These are phyloP conservation scores for Glycine soja DNA, from an alignment of 306 rosid genomes.

Conservation along the genomic window DNA sequence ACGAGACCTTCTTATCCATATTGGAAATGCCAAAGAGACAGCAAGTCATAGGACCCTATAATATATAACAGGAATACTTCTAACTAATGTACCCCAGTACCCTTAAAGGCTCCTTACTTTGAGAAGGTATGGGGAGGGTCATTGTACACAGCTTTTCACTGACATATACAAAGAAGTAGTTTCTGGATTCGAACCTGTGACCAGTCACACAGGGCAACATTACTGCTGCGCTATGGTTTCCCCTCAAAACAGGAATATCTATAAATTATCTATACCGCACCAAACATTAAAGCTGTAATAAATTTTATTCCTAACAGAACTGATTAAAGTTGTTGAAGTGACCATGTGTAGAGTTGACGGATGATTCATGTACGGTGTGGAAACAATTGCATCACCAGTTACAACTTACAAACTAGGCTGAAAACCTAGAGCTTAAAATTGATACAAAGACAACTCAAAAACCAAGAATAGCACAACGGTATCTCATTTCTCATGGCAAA, in stretches of 20 bases:
- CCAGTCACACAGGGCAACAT: not conserved
- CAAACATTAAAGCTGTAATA: not conserved
- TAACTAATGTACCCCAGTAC: not conserved
- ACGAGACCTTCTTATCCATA: not conserved
- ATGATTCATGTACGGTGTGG: not conserved
- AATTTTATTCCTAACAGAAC: not conserved
- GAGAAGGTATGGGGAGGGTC: not conserved
- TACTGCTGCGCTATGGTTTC: not conserved
- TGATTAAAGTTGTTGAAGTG: not conserved
- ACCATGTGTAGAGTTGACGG: not conserved
- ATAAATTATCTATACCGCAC: conserved; percentile 2
- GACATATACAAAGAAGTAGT: not conserved
- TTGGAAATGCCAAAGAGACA: not conserved
- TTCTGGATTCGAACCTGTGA: not conserved
- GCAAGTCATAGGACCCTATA: not conserved
- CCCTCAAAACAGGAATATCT: not conserved
- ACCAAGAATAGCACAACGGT: not conserved
- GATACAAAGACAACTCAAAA: not conserved
- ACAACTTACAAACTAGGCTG: not conserved
- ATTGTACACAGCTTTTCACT: not conserved
- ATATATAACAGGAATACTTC: not conserved
- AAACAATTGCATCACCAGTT: not conserved
- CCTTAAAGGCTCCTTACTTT: not conserved
- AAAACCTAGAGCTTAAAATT: conserved; percentile 17
- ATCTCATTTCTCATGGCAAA: not conserved